Base-by-base conservation (phyloP, 1,284 basidiomycete species). In the Coniophora puteana region DNA sequence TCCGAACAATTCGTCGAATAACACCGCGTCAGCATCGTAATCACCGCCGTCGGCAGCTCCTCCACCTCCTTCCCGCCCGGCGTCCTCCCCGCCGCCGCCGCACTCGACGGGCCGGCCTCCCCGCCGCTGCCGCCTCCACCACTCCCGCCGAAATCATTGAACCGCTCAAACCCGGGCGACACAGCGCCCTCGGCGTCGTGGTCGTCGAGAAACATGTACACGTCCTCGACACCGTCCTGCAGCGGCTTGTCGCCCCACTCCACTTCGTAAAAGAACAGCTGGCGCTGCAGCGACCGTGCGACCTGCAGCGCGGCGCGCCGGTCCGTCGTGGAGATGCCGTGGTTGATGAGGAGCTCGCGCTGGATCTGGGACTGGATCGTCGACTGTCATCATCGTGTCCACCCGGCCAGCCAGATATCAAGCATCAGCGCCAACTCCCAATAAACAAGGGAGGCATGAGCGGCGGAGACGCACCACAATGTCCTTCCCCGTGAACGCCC, bases 261-360 rank as follows among this genome's bases (percentile, higher is more conserved):
- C 6, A 97, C 94, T 59, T 99, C 95, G 59, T 95, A 92, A 60
- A 98, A 93, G 73, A 93, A 96, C 6, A 97, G 75, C 60, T 95
- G 90, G 47, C 80, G 84, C 54, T 98, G 93, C 22, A 99, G 69
- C 48, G 88, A 89, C 21, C 91, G 82, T 0, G 93, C 94, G 11
- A 96, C 83, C 51, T 83, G 79, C 10, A 97, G 69, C 2, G 94
- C 92, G 11, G 86, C 83, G 20, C 87, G 76, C 3, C 93, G 74
- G 54, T 93, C 89, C 41, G 71, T 75, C 1, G 76, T 76, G 1
- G 80, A 75, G 22, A 82, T 74, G 11, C 82, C 78, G 46, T 92
- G 83, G 45, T 83, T 88, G 41, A 78, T 71, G 8, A 74, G 64
- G 1, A 88, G 65, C 48, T 87, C 83, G 18, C 71, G 78, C 57